These are phyloP conservation scores for Galium porrigens DNA, from an alignment of 305 asterid genomes.

Conservation along the genomic window DNA sequence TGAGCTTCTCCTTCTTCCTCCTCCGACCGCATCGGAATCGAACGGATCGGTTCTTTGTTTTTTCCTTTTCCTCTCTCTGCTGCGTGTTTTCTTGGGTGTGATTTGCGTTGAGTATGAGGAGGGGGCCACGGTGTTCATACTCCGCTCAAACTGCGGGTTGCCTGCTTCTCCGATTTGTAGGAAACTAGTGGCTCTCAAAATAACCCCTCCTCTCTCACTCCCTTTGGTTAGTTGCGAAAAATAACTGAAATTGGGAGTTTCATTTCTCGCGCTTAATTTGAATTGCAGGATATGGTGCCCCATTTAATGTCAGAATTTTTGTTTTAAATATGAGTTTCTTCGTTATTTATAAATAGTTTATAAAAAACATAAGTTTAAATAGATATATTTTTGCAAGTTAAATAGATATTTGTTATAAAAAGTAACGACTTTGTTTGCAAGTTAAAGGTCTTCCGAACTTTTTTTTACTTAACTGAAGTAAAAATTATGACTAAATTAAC, in stretches of 20 bases:
- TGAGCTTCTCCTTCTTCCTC: neutral
- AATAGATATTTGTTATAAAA: no score
- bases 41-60: neutral
- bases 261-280: conserved; percentile 6
- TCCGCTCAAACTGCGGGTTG: conserved; percentile 50
- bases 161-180: conserved; percentile 26
- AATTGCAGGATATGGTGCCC: neutral
- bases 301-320: no score
- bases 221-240: neutral
- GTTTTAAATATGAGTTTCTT: no score
- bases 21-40: neutral
- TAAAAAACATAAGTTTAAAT: no score
- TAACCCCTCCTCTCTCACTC: neutral
- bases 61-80: conserved; percentile 7
- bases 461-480: no score
- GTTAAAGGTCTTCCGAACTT: no score
- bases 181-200: conserved; percentile 33
- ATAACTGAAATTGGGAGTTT: neutral
- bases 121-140: conserved; percentile 24
- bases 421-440: no score
- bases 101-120: conserved; percentile 19
- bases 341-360: no score
- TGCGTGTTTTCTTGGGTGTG: conserved; percentile 6
- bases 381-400: no score
- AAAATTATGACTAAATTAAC: no score